Conservation (phyloP, 129 eudicot genomes). For the Flaveria ramosissima region DNA sequence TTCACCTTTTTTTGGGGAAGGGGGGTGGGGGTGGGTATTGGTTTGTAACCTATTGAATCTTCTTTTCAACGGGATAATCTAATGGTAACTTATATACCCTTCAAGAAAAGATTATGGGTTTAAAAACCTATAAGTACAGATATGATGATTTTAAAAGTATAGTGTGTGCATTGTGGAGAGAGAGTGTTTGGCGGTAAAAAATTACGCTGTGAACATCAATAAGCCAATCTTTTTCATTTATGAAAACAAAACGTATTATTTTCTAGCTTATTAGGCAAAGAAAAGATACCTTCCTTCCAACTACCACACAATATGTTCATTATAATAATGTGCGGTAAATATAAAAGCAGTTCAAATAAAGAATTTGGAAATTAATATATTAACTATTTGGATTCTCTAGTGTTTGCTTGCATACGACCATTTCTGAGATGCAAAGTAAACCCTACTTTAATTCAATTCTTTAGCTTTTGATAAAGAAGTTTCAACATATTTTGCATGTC, state of each 20-base stretch:
- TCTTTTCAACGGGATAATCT: too few relatives aligned
- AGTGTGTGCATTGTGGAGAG: too few relatives aligned
- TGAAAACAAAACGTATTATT: neutral
- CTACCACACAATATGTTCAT: neutral
- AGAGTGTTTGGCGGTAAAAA: too few relatives aligned
- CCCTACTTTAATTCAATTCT: conserved; percentile 36
- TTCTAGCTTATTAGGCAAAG: conserved; percentile 9
- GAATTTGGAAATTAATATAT: neutral
- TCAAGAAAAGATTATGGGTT: too few relatives aligned
- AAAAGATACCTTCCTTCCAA: conserved; percentile 34
- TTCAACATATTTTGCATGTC: conserved; percentile 38
- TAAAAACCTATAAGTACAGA: too few relatives aligned
- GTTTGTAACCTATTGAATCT: too few relatives aligned
- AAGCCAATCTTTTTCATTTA: too few relatives aligned
- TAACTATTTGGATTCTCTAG: conserved; percentile 30
- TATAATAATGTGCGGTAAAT: neutral
- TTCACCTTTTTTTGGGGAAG: too few relatives aligned
- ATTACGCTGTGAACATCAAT: too few relatives aligned
- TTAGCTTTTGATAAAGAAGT: conserved; percentile 44
- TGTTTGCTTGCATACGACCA: conserved; percentile 42
- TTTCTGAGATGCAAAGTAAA: conserved; percentile 41
- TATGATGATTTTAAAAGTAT: too few relatives aligned
- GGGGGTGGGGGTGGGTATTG: too few relatives aligned
- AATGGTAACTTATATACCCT: too few relatives aligned
- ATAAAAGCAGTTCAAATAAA: neutral